Conservation (phyloP, 768 basidiomycete genomes). For the Cytidiella melzeri region DNA sequence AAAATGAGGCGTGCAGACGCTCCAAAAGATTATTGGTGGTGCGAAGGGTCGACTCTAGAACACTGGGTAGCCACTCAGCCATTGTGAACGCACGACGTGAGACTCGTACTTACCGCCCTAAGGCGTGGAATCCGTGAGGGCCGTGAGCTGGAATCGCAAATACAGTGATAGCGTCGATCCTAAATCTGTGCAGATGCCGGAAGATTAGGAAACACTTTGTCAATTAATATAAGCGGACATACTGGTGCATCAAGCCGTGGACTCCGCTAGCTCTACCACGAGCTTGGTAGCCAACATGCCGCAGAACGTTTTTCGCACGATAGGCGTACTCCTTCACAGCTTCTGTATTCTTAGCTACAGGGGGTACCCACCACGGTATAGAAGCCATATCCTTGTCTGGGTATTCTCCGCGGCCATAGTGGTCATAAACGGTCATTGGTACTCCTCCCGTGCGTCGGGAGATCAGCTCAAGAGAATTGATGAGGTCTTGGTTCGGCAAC, state of each 20-base stretch:
- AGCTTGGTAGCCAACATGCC: conserved; percentile 70
- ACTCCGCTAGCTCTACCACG: conserved; percentile 80
- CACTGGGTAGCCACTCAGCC: conserved; percentile 33
- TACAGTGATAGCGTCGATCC: conserved; percentile 90
- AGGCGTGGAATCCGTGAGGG: conserved; percentile 91
- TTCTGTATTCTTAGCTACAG: conserved; percentile 32
- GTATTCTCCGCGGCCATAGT: conserved; percentile 46
- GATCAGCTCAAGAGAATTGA: conserved; percentile 76
- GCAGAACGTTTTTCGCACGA: conserved; percentile 59
- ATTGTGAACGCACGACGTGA: neutral
- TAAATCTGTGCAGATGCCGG: conserved; percentile 50
- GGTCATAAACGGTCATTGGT: conserved; percentile 77
- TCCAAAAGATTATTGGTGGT: conserved; percentile 94
- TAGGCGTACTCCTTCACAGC: conserved; percentile 47
- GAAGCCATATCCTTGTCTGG: conserved; percentile 23
- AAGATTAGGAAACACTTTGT: neutral
- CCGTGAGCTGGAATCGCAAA: conserved; percentile 84
- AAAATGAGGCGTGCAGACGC: conserved; percentile 94
- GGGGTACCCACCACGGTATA: conserved; percentile 43
- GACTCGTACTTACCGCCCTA: conserved; percentile 63
- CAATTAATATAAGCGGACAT: conserved; percentile 16
- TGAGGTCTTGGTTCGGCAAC: conserved; percentile 90
- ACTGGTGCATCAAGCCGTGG: conserved; percentile 89
- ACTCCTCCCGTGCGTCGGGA: conserved; percentile 69
- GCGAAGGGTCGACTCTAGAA: conserved; percentile 82